Evolutionary conservation across 352 stramenopile species (phyloP).

Genomic region (Pythium myriotylum): DNA sequence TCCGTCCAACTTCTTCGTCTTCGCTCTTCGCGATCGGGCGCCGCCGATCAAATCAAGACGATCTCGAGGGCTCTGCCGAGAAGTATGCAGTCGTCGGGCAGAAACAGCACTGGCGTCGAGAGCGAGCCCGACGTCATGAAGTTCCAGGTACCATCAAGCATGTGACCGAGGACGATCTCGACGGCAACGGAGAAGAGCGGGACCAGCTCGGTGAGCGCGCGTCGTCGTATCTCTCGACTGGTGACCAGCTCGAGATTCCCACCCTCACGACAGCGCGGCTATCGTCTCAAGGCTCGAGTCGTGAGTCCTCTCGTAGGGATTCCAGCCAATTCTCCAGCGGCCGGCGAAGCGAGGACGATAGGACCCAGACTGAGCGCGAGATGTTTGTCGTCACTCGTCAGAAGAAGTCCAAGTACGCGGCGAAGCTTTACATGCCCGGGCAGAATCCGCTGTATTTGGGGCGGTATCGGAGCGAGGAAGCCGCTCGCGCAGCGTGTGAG

Average conservation of each 20-base stretch:
- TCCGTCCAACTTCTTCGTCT: slow-evolving; percentile 15
- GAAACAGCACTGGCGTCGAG: slow-evolving; percentile 66
- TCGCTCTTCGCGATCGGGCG: slow-evolving; percentile 30
- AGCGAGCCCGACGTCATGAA: slow-evolving; percentile 38
- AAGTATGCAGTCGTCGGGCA: slow-evolving; percentile 63
- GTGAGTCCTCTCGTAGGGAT: slow-evolving; percentile 10
- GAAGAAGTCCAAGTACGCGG: slow-evolving; percentile 65
- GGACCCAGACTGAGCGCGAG: slow-evolving; percentile 25
- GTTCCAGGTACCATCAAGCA: slow-evolving; percentile 39
- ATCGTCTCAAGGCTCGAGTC: slow-evolving; percentile 15
- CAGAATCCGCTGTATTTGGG: slow-evolving; percentile 75
- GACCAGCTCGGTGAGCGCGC: slow-evolving; percentile 28
- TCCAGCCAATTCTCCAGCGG: slow-evolving; percentile 18
- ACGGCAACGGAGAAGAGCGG: slow-evolving; percentile 14
- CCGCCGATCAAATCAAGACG: slow-evolving; percentile 36
- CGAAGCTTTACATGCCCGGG: slow-evolving; percentile 56
- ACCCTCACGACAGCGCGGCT: not conserved
- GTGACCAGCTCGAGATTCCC: slow-evolving; percentile 4
- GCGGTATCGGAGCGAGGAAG: slow-evolving; percentile 64
- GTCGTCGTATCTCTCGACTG: slow-evolving; percentile 31
- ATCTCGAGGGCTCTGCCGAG: slow-evolving; percentile 23
- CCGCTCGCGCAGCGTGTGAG: slow-evolving; percentile 61
- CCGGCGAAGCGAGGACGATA: slow-evolving; percentile 18
- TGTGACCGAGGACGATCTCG: slow-evolving; percentile 32
- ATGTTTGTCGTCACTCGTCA: slow-evolving; percentile 58